Base-by-base conservation (phyloP, 306 rosid genomes). In the Medicago arabica region DNA sequence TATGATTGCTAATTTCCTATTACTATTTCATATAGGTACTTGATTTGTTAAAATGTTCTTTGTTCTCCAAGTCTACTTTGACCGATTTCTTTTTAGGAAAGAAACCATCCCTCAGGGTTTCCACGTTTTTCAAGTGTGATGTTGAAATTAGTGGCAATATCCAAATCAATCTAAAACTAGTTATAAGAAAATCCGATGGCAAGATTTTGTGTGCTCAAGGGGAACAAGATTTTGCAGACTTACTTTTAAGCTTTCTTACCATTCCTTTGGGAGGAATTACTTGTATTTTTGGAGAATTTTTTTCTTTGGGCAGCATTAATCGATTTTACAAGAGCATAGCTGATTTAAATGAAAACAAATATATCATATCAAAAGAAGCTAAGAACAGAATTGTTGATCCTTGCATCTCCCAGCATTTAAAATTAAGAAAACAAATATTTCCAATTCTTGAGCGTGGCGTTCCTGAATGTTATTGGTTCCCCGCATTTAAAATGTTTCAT, bases 1-100 rank as follows among this genome's bases (percentile, higher is more conserved):
- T n/a, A n/a, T n/a, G n/a, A n/a, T n/a, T n/a, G n/a, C n/a, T n/a
- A n/a, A n/a, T n/a, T n/a, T n/a, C n/a, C n/a, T n/a, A n/a, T n/a
- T n/a, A n/a, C n/a, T n/a, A n/a, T n/a, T 41, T 9, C 1, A 41
- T 9, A 41, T 31, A 31, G 83, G 63, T 65, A 11, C 0, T 43
- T 18, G 75, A 72, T 67, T 2, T 79, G 9, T 50, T 79, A 1
- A 63, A 64, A 16, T 71, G 43, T n/a, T 63, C 69, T 8, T 9
- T 64, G 21, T 0, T 72, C 0, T 64, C 78, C 6, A 13, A 18
- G 9, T 8, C 74, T 6, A 2, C 68, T 7, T 38, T 72, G 3
- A 41, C 75, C 0, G 46, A 65, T 23, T 4, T 58, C 6, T 55
- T 72, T 58, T 13, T 65, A 7, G 1, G 0, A 1, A 31, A n/a